Evolutionary conservation across 1,284 basidiomycete species (phyloP).

Genomic region (Mycosarcoma maydis): DNA sequence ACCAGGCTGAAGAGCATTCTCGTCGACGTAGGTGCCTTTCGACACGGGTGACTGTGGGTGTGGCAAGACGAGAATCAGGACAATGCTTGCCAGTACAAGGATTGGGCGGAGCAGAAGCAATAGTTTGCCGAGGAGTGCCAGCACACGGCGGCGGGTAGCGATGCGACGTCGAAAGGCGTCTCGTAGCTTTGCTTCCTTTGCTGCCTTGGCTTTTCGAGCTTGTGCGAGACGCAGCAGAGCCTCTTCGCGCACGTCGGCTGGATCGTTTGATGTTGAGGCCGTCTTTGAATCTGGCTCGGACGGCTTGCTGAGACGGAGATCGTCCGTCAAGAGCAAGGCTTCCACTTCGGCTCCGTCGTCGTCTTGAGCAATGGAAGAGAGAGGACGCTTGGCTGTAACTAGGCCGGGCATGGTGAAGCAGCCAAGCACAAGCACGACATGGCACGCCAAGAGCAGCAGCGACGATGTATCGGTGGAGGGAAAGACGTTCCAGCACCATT

Average conservation of each 20-base stretch:
- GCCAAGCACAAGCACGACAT: conserved; percentile 39
- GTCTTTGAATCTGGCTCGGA: not conserved
- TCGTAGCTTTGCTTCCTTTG: conserved; percentile 25
- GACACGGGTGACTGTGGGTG: conserved; percentile 54
- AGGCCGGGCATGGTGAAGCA: conserved; percentile 29
- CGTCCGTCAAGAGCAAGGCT: conserved; percentile 12
- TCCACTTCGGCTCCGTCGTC: conserved; percentile 32
- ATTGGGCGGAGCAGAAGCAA: conserved; percentile 16
- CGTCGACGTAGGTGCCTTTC: conserved; percentile 62
- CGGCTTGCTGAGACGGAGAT: not conserved
- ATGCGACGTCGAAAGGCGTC: conserved; percentile 35
- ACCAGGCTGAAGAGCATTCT: conserved; percentile 65
- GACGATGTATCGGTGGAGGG: conserved; percentile 53
- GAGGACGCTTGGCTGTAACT: not conserved
- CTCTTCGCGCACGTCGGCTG: conserved; percentile 7
- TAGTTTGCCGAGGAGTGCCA: conserved; percentile 15
- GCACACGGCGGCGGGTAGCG: conserved; percentile 23
- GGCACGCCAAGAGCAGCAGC: conserved; percentile 34
- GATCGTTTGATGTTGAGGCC: not conserved
- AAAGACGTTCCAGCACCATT: conserved; percentile 58
- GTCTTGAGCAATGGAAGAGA: not conserved
- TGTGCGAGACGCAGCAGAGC: conserved; percentile 9
- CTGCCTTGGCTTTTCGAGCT: conserved; percentile 15
- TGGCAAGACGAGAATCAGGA: conserved; percentile 48
- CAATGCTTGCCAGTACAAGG: conserved; percentile 33